phyloP scores from a whole-genome alignment of 2,329 filamentous ascomycete species.

The Juglanconis sp. region DNA sequence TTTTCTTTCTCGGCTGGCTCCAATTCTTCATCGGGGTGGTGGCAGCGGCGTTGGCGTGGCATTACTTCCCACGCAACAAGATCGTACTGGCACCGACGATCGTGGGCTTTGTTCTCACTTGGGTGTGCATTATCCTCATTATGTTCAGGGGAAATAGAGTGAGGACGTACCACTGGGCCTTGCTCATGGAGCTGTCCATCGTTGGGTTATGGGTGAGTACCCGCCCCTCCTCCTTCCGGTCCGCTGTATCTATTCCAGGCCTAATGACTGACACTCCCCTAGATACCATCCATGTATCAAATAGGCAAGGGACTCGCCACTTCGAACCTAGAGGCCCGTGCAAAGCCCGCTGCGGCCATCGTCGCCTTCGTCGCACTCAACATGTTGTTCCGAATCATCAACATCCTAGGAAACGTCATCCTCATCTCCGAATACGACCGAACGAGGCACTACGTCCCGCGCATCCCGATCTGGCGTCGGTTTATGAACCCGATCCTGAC shows the following conservation, averaged over 20 bases:
- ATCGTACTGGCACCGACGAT: conserved; percentile 33
- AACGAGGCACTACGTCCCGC: conserved; percentile 34
- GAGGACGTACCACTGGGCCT: conserved; percentile 38
- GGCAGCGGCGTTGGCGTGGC: conserved; percentile 33
- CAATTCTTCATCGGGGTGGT: conserved; percentile 35
- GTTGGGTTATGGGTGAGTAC: conserved; percentile 28
- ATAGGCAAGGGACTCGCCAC: conserved; percentile 19
- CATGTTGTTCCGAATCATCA: conserved; percentile 37
- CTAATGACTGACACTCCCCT: conserved; percentile 17
- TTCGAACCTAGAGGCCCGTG: not conserved
- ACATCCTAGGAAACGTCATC: conserved; percentile 36
- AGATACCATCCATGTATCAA: conserved; percentile 27
- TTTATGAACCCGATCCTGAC: conserved; percentile 28
- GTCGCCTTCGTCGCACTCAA: conserved; percentile 11
- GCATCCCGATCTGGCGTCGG: conserved; percentile 23
- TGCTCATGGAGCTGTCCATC: conserved; percentile 35
- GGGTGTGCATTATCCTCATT: conserved; percentile 33
- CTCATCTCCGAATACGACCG: conserved; percentile 36
- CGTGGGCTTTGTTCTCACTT: conserved; percentile 37
- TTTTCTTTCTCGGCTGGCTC: conserved; percentile 35
- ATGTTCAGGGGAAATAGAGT: conserved; percentile 31
- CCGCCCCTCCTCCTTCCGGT: conserved; percentile 24
- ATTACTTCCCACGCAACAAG: conserved; percentile 26
- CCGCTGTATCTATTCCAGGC: no score
- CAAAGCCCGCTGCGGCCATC: not conserved